Base-by-base conservation (phyloP, 208 protist species). In the Polymyxa betae region DNA sequence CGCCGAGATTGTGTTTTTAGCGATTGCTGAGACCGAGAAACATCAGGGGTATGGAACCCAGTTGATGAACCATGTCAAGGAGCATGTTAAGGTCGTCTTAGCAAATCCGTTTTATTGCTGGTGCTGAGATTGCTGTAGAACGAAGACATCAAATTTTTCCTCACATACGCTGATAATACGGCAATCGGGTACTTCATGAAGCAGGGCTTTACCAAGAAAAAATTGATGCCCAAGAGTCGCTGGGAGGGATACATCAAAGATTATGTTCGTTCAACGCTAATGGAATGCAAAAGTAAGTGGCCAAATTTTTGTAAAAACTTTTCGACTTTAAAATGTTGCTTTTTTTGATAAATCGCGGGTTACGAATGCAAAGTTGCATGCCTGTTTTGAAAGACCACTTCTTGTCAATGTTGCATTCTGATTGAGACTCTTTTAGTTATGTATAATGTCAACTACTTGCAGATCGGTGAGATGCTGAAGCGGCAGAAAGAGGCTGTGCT, bases 121-220 rank as follows among this genome's bases (percentile, higher is more conserved):
- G 5, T 82, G 5, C 5, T 20, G n/a, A 43, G 35, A 45, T 43
- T n/a, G 0, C 16, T 88, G 5, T 40, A 45, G 24, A 54, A 16
- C 24, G 52, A 45, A 32, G 91, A 90, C 24, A 92, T 97, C 24
- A 92, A 94, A 29, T 93, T 95, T 87, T 95, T 97, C 35, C 90
- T 98, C 0, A 98, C 96, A 0, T 98, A 96, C 91, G 96, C 96
- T 0, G 96, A 98, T 93, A 98, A 97, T 82, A 94, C 93, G 88
- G 96, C 96, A 0, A 95, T 97, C 64, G 96, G 95, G 35, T 97
- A 96, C 88, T 97, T 97, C 89, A 94, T 95, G 46, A 97, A 97
- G 89, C 95, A 97, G n/a, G 72, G 72, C 5, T 82, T 82, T 43
- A 82, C 72, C 35, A 82, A 82, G n/a, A 82, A 82, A n/a, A 82